Evolutionary conservation across 1,139 yeast genomes (phyloP), one percentile per base, ranked within the genome.

Genomic region (Candida freyschussii): DNA sequence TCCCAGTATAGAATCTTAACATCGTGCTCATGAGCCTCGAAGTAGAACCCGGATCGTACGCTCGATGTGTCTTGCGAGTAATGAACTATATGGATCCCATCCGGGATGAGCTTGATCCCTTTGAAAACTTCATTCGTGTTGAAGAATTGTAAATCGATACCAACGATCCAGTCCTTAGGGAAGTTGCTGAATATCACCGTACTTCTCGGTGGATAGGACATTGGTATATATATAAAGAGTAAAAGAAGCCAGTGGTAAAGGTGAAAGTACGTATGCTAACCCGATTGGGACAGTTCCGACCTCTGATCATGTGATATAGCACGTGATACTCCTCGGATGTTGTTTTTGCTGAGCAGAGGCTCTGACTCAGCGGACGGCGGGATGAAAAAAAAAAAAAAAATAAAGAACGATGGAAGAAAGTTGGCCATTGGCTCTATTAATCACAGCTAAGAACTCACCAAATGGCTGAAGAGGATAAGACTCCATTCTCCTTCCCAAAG

Each of bases 401-500:
- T 21, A 22, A 17, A 31, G 17, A 31, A 43, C 35, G 40, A 29
- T 37, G 9, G 43, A 39, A 13, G 43, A 31, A 27, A n/a, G n/a
- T n/a, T n/a, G n/a, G n/a, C n/a, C n/a, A n/a, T n/a, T 13, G 28
- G 11, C 13, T 22, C 24, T 7, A 22, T 17, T 15, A 7, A 13
- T 7, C 12, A 21, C 14, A n/a, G n/a, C n/a, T n/a, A n/a, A n/a
- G n/a, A n/a, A n/a, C n/a, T n/a, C n/a, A n/a, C n/a, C n/a, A n/a
- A 18, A 44, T 44, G 48, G 32, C 48, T 28, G 47, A 40, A 34
- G 49, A 45, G 34, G 40, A 39, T 33, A 34, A 31, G 12, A 26
- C 43, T 7, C 40, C 41, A 13, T 63, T 65, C 44, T 63, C 69
- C 53, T 91, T 91, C 66, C 86, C 97, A 33, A 72, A 66, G 48